Conservation (phyloP, 2,329 filamentous ascomycete species). For the Fusarium burgessii region DNA sequence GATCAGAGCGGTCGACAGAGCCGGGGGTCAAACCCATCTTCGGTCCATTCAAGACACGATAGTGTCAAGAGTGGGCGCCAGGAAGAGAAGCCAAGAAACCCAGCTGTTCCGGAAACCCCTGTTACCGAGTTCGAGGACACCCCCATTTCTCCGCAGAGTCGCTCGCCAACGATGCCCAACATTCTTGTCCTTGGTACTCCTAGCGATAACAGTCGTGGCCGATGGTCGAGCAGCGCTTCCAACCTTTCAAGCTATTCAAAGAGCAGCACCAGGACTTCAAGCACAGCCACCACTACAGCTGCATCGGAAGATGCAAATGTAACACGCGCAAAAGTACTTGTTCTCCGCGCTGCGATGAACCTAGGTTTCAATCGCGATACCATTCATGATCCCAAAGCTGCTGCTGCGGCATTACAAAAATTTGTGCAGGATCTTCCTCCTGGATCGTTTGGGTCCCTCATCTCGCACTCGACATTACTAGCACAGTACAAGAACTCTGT, state of each 20-base stretch:
- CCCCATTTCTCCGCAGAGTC: conserved; percentile 82
- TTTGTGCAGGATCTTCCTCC: conserved; percentile 82
- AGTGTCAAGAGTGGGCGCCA: conserved; percentile 61
- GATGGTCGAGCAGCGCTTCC: conserved; percentile 86
- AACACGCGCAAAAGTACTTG: conserved; percentile 79
- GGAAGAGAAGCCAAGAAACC: conserved; percentile 63
- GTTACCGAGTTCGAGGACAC: conserved; percentile 97
- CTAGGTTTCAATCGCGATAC: conserved; percentile 78
- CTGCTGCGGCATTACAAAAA: conserved; percentile 70
- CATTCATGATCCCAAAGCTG: conserved; percentile 58
- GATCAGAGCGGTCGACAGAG: conserved; percentile 64
- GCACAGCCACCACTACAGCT: conserved; percentile 78
- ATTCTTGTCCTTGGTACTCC: conserved; percentile 86
- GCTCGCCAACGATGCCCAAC: conserved; percentile 81
- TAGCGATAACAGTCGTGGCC: conserved; percentile 67
- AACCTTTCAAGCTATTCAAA: conserved; percentile 85
- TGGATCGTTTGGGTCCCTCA: conserved; percentile 80
- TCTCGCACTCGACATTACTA: conserved; percentile 78
- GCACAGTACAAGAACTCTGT: conserved; percentile 86
- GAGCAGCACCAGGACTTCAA: conserved; percentile 72
- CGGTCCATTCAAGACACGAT: conserved; percentile 64
- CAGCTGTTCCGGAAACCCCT: conserved; percentile 82
- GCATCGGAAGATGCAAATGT: conserved; percentile 81
- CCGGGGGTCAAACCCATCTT: conserved; percentile 63
- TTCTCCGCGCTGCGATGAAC: conserved; percentile 88